Conservation (phyloP, 2,329 filamentous ascomycete species). For the Septoria linicola region DNA sequence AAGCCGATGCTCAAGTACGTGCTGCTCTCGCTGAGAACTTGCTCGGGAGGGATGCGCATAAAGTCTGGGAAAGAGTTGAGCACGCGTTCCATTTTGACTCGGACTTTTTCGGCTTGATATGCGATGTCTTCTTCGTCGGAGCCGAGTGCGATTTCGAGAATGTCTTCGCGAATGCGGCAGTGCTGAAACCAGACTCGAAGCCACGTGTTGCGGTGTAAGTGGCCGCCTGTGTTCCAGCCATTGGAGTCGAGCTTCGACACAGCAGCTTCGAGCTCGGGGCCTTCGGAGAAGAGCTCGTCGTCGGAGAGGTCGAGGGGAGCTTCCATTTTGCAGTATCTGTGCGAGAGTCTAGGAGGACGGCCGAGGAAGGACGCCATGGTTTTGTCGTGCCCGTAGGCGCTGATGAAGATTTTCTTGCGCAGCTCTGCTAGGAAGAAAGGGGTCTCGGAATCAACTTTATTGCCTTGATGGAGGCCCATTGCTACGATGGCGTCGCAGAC, state of each 20-base stretch:
- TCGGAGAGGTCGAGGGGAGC: slow-evolving; percentile 57
- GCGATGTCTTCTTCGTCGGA: slow-evolving; percentile 41
- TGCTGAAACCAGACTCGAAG: slow-evolving; percentile 50
- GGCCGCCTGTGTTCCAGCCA: slow-evolving; percentile 54
- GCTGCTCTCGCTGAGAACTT: slow-evolving; percentile 28
- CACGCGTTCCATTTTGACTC: slow-evolving; percentile 42
- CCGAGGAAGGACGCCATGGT: slow-evolving; percentile 40
- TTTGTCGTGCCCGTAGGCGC: slow-evolving; percentile 38
- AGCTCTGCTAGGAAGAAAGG: slow-evolving; percentile 38
- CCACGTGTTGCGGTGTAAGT: slow-evolving; percentile 48
- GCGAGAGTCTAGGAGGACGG: slow-evolving; percentile 50
- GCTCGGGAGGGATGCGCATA: slow-evolving; percentile 33
- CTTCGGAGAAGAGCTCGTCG: slow-evolving; percentile 48
- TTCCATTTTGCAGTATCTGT: slow-evolving; percentile 56
- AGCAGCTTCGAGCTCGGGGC: slow-evolving; percentile 42
- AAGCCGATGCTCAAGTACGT: slow-evolving; percentile 15
- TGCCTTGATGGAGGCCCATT: slow-evolving; percentile 39
- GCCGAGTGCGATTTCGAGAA: slow-evolving; percentile 58
- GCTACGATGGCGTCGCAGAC: slow-evolving; percentile 38
- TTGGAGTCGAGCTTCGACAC: slow-evolving; percentile 46
- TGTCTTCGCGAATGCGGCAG: slow-evolving; percentile 56
- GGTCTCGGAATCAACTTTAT: slow-evolving; percentile 32
- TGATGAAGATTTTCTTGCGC: slow-evolving; percentile 38
- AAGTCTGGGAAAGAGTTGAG: slow-evolving; percentile 37
- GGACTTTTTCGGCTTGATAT: slow-evolving; percentile 41